Conservation (phyloP, 1,284 basidiomycete species). For the Moesziomyces sp. region DNA sequence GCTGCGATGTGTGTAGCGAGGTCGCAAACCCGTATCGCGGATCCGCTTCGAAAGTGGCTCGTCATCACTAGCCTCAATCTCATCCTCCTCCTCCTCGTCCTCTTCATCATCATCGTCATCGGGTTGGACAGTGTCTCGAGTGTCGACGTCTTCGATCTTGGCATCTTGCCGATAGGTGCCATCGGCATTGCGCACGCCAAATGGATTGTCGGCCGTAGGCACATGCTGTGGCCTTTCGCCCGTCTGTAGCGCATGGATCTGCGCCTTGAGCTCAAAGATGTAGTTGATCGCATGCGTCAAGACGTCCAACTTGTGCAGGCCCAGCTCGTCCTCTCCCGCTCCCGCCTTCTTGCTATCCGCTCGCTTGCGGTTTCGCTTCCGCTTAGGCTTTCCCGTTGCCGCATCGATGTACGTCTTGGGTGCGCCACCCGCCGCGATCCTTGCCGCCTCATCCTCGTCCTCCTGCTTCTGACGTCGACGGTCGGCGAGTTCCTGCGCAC, state of each 20-base stretch:
- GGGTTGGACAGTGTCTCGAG: not conserved
- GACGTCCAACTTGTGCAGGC: conserved; percentile 61
- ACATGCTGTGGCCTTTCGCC: conserved; percentile 24
- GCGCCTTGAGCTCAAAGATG: conserved; percentile 59
- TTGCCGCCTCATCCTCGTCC: conserved; percentile 50
- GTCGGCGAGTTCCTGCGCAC: conserved; percentile 56
- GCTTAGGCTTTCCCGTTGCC: conserved; percentile 54
- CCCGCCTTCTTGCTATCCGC: conserved; percentile 32
- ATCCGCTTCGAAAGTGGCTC: conserved; percentile 26
- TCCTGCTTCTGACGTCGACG: conserved; percentile 46
- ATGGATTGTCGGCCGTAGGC: conserved; percentile 45
- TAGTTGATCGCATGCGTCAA: conserved; percentile 63
- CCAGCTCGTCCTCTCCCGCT: conserved; percentile 58
- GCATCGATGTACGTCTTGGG: conserved; percentile 49
- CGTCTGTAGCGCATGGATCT: conserved; percentile 55
- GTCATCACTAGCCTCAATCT: conserved; percentile 29
- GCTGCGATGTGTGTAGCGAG: too few relatives aligned
- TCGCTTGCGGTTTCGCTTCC: conserved; percentile 54
- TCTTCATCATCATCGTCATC: not conserved
- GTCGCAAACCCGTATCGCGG: conserved; percentile 1
- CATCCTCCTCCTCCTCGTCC: conserved; percentile 8
- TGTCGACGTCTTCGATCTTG: conserved; percentile 27
- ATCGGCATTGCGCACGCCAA: conserved; percentile 27
- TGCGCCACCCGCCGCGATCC: conserved; percentile 43
- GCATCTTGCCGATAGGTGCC: conserved; percentile 32